phyloP scores from a whole-genome alignment of 2,329 filamentous ascomycete species.

The Apiospora marii region DNA sequence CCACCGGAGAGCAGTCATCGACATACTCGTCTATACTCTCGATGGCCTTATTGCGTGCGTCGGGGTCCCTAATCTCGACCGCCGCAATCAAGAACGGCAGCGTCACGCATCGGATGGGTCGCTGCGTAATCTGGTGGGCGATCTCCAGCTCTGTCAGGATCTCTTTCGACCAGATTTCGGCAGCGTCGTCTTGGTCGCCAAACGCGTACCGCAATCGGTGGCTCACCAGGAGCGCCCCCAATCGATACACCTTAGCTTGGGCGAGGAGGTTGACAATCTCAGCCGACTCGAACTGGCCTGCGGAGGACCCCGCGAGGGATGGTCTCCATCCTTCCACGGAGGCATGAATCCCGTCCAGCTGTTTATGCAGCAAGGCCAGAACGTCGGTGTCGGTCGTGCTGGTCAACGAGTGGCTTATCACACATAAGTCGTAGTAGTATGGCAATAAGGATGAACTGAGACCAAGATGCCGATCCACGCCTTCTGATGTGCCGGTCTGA shows the following conservation, averaged over 20 bases:
- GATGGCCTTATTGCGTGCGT: constrained; percentile 31
- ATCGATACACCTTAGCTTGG: constrained; percentile 39
- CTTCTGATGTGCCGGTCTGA: constrained; percentile 14
- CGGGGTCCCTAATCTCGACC: constrained; percentile 33
- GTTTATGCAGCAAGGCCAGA: constrained; percentile 31
- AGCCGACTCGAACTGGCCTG: constrained; percentile 33
- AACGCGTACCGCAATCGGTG: constrained; percentile 37
- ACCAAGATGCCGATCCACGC: constrained; percentile 36
- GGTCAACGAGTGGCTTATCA: constrained; percentile 35
- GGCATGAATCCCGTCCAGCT: constrained; percentile 33
- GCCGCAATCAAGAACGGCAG: constrained; percentile 40
- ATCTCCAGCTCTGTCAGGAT: constrained; percentile 38
- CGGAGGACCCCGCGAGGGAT: constrained; percentile 31
- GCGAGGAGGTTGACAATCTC: constrained; percentile 39
- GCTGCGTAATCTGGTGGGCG: constrained; percentile 33
- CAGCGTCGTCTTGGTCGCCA: constrained; percentile 35
- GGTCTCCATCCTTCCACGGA: constrained; percentile 38
- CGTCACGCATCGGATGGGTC: constrained; percentile 36
- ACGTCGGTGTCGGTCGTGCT: constrained; percentile 28
- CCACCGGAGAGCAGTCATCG: constrained; percentile 34
- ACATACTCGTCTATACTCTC: constrained; percentile 34
- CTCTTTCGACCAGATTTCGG: constrained; percentile 39
- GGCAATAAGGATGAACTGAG: constrained; percentile 38
- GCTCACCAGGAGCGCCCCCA: constrained; percentile 36
- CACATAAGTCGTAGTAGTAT: constrained; percentile 40